Evolutionary conservation across 192 early-diverging fungal genomes (phyloP).

Genomic region (Coemansia sp.): DNA sequence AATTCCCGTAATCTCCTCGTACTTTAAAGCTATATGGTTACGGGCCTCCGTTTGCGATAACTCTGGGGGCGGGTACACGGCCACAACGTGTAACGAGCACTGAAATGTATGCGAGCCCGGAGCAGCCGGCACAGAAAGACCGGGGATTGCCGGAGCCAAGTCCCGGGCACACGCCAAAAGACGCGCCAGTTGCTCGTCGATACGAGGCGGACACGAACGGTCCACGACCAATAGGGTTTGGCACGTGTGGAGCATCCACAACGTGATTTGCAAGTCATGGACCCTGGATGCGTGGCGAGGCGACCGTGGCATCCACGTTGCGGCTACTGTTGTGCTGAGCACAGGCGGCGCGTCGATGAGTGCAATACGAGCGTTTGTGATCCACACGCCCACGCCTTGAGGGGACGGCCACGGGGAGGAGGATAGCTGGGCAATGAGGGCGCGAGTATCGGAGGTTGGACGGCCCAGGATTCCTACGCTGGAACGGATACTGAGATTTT

Average conservation of each 20-base stretch:
- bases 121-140: constrained; percentile 8
- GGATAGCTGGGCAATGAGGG: constrained; percentile 19
- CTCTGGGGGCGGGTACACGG: background rate
- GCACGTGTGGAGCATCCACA: constrained; percentile 33
- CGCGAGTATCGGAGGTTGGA: constrained; percentile 17
- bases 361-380: constrained; percentile 9
- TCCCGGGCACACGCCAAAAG: constrained; percentile 12
- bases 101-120: background rate
- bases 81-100: constrained; percentile 2
- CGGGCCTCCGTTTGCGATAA: background rate
- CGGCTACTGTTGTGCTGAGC: constrained; percentile 6
- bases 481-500: constrained; percentile 8
- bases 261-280: constrained; percentile 30
- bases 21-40: background rate
- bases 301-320: background rate
- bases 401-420: background rate
- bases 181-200: constrained; percentile 18
- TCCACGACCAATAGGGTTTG: constrained; percentile 24
- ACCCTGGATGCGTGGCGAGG: constrained; percentile 5
- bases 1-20: constrained; percentile 25
- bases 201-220: background rate
- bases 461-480: constrained; percentile 31
- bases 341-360: constrained; percentile 38
- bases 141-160: constrained; percentile 14
- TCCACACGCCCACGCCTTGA: constrained; percentile 17